A percentile compares a stretch with the other conserved stretches of the same genome.
Evolutionary conservation across 2,329 filamentous ascomycete species (phyloP).

Genomic region (Epicoccum sorghinum): DNA sequence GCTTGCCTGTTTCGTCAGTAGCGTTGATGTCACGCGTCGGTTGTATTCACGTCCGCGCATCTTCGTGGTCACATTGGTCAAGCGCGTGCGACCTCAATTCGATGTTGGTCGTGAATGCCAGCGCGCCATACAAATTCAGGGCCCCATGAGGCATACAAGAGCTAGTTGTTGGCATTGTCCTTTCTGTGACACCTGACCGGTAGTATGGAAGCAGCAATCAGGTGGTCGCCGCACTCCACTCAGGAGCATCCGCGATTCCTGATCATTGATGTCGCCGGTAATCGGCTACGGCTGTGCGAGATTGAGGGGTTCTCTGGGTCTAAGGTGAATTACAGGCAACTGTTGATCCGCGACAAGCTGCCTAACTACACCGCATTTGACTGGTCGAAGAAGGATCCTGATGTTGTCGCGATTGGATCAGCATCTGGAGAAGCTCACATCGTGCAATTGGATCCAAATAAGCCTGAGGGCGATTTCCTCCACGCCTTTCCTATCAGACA

Average conservation of each 20-base stretch:
- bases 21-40: constrained; percentile 27
- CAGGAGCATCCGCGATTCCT: constrained; percentile 62
- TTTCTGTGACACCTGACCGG: constrained; percentile 7
- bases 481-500: constrained; percentile 75
- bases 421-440: constrained; percentile 77
- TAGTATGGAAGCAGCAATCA: constrained; percentile 65
- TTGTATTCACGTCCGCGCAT: constrained; percentile 19
- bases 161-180: constrained; percentile 1
- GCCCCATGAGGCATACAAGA: constrained; percentile 14
- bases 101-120: neutral
- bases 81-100: neutral
- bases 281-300: constrained; percentile 64
- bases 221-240: constrained; percentile 67
- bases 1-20: constrained; percentile 13
- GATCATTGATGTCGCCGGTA: constrained; percentile 65
- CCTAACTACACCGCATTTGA: constrained; percentile 69
- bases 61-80: neutral
- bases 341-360: constrained; percentile 61
- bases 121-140: neutral
- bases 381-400: constrained; percentile 66
- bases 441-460: constrained; percentile 71
- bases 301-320: constrained; percentile 48
- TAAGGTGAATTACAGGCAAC: constrained; percentile 58
- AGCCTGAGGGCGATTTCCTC: constrained; percentile 51
- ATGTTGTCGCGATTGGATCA: constrained; percentile 76